Conservation (phyloP, 2,329 filamentous ascomycete species). For the Pezicula neosporulosa region DNA sequence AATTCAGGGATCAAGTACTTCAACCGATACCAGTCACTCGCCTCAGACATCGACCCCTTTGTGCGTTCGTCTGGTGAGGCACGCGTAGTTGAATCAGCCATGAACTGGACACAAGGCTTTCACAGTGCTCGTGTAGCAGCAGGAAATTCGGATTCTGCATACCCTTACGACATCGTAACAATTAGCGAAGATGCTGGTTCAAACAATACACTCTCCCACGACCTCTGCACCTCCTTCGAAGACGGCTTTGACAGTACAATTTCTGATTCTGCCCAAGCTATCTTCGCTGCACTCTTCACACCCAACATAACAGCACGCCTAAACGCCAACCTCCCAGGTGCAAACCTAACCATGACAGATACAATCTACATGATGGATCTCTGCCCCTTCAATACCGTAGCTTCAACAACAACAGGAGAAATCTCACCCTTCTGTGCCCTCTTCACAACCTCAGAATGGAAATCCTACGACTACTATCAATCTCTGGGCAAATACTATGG, state of each 20-base stretch:
- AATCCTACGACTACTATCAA: slow-evolving; percentile 75
- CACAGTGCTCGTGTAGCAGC: slow-evolving; percentile 44
- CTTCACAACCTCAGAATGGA: slow-evolving; percentile 73
- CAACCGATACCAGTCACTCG: slow-evolving; percentile 63
- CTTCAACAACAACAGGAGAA: slow-evolving; percentile 44
- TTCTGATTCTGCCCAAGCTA: slow-evolving; percentile 46
- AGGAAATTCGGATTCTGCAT: slow-evolving; percentile 32
- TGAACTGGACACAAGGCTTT: slow-evolving; percentile 74
- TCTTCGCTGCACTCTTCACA: slow-evolving; percentile 62
- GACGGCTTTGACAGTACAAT: slow-evolving; percentile 46
- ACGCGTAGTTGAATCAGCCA: slow-evolving; percentile 71
- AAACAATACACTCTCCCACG: slow-evolving; percentile 83
- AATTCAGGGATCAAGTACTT: slow-evolving; percentile 77
- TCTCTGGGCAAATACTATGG: slow-evolving; percentile 83
- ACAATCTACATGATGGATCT: slow-evolving; percentile 80
- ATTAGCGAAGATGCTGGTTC: slow-evolving; percentile 62
- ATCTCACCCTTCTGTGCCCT: slow-evolving; percentile 72
- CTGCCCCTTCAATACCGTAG: slow-evolving; percentile 82
- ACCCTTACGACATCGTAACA: slow-evolving; percentile 55
- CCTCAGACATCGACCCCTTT: slow-evolving; percentile 59
- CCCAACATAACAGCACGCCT: slow-evolving; percentile 66
- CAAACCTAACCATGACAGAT: slow-evolving; percentile 59
- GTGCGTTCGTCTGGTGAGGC: slow-evolving; percentile 66
- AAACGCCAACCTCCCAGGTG: slow-evolving; percentile 65
- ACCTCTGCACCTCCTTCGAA: slow-evolving; percentile 69